These are phyloP conservation scores for Metroxylon sagu DNA, from an alignment of 176 grass and related monocot genomes.

Conservation along the genomic window DNA sequence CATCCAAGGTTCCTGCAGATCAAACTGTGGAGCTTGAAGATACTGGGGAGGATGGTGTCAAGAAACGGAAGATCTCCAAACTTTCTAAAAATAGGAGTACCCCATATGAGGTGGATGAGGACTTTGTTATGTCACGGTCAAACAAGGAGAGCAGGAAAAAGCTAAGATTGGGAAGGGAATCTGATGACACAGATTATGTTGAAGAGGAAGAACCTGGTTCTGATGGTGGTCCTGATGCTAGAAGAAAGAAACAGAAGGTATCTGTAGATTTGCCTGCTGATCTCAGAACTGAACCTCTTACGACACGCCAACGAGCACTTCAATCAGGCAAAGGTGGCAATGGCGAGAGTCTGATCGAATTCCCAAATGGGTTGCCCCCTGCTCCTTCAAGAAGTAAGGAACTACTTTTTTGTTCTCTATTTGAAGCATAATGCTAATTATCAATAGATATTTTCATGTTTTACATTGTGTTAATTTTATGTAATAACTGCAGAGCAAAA, in stretches of 20 bases:
- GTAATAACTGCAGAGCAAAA: constrained; percentile 58
- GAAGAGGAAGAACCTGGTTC: constrained; percentile 64
- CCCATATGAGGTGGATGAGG: constrained; percentile 67
- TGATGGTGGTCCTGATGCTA: constrained; percentile 38
- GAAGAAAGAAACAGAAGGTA: constrained; percentile 16
- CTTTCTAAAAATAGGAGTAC: constrained; percentile 31
- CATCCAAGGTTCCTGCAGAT: constrained; percentile 35
- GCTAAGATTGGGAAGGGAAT: constrained; percentile 25
- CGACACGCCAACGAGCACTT: constrained; percentile 80
- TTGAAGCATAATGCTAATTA: too few relatives aligned
- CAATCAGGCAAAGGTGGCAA: constrained; percentile 59
- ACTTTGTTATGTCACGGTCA: constrained; percentile 45
- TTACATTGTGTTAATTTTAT: neutral
- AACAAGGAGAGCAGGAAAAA: constrained; percentile 43
- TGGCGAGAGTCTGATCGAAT: constrained; percentile 74
- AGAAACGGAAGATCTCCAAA: constrained; percentile 63
- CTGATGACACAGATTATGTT: constrained; percentile 39
- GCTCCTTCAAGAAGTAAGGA: constrained; percentile 86
- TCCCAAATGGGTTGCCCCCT: constrained; percentile 74
- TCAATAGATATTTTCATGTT: too few relatives aligned
- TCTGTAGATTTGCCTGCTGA: constrained; percentile 29
- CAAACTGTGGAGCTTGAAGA: constrained; percentile 37
- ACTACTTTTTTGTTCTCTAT: neutral
- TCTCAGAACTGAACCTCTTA: constrained; percentile 40
- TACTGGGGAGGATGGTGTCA: constrained; percentile 32